Evolutionary conservation across 2,329 filamentous ascomycete species (phyloP), one percentile per base, ranked within the genome.

Genomic region (Shiraia sp.): DNA sequence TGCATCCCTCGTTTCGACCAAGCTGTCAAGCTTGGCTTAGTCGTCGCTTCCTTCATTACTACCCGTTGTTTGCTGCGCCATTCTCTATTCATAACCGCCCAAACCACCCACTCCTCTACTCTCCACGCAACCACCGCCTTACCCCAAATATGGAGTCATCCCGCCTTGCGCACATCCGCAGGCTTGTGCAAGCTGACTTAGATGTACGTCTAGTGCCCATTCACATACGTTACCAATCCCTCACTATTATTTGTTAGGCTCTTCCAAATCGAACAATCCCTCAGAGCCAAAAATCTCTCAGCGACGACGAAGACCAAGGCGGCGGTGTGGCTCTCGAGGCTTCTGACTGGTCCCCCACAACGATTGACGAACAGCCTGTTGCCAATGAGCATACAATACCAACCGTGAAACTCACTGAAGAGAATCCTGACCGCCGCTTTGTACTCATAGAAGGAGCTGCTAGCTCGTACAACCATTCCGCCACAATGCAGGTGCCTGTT

Each of bases 401-500:
- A 28, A 32, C 30, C 16, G 32, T 35, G 33, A 29, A 30, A 7
- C 15, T 26, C 10, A 1, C 28, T 10, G 24, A 41, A 7, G 37
- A 41, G n/a, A 53, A 54, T 27, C 31, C 36, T 26, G 58, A 63
- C 12, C 43, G 46, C 22, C 52, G 50, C 4, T 60, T 54, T 32
- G 32, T 63, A 12, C 63, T 54, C 55, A 13, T 53, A 0, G 36
- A 57, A 30, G 55, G 53, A 35, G 41, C 45, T 4, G 42, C 44
- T 7, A 66, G 59, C 43, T 40, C 57, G 2, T 59, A 54, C 34
- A 64, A 64, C 19, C 39, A n/a, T n/a, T n/a, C 49, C 12, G 44
- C 40, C 4, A 35, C 50, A 8, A 36, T 45, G 27, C 46, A 44
- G 7, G 39, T 38, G 10, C 30, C 43, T n/a, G 38, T 38, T 19